Base-by-base conservation (phyloP, 2,329 filamentous ascomycete species). In the Huntiella abstrusa region DNA sequence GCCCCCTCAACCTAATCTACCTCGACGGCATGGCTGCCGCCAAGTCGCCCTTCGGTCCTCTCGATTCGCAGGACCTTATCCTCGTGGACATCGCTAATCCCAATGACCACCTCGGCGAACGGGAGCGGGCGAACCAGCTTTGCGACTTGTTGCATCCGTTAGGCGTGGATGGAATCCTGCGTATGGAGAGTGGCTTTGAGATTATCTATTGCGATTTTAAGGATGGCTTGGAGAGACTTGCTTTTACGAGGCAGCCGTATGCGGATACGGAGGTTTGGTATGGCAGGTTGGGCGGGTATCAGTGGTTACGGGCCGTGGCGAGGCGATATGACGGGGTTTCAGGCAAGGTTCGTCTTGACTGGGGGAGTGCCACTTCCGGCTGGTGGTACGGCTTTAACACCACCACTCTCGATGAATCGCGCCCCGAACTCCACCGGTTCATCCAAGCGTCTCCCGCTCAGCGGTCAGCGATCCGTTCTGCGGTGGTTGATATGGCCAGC, bases 151-250 rank as follows among this genome's bases (percentile, higher is more conserved):
- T 70, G 7, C 58, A 39, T 49, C 58, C 54, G 46, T 73, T 57
- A 77, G 71, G 71, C 7, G 64, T 81, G n/a, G 73, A 82, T 53
- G 77, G 75, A 0, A 63, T 82, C 16, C 58, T 83, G 2, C 69
- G 79, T 8, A 77, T 77, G 68, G 80, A 84, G 55, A 68, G 69
- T 13, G 80, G 80, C 0, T 83, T 83, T 52, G 80, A 84, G 57
- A 65, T 81, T 45, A 78, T 83, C 43, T 62, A 79, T 15, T 84
- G 79, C 56, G 62, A 77, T 45, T 83, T 84, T 40, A 52, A 53
- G 7, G 52, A 60, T 2, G 65, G 64, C 1, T 51, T 73, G 8
- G 56, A 62, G 13, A 54, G 62, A 15, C 49, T 66, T 1, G 57
- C 57, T 4, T 55, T 58, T 17, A 52, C 55, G 22, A 58, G 56